Percentiles rank a stretch among this genome's conserved stretches.
phyloP scores from a whole-genome alignment of 495 filamentous ascomycete genomes.

The Thozetella sp. region DNA sequence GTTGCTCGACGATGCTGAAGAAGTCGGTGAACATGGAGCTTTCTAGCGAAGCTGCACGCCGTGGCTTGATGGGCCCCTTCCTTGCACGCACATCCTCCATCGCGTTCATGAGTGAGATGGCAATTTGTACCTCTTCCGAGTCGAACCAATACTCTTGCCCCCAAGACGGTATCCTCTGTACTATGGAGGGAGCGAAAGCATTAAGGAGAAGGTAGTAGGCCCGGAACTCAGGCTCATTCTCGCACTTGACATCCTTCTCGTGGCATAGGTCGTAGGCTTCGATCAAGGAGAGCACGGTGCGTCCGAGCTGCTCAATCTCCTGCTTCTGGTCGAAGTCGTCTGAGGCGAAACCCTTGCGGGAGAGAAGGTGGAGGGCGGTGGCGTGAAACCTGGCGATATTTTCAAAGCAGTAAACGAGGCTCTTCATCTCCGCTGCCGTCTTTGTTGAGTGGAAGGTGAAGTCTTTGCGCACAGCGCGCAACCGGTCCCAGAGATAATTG shows the following conservation, averaged over 20 bases:
- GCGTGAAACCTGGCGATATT: slow-evolving; percentile 92
- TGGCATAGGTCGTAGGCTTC: slow-evolving; percentile 83
- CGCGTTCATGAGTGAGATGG: slow-evolving; percentile 35
- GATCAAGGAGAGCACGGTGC: slow-evolving; percentile 83
- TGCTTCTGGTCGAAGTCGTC: slow-evolving; percentile 85
- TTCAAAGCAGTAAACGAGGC: slow-evolving; percentile 84
- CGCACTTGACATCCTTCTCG: slow-evolving; percentile 41
- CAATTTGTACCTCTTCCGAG: slow-evolving; percentile 52
- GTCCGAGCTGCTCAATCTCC: slow-evolving; percentile 90
- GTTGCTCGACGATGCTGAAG: slow-evolving; percentile 72
- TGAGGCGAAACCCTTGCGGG: slow-evolving; percentile 58
- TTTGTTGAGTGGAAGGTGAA: slow-evolving; percentile 84
- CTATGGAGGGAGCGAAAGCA: slow-evolving; percentile 72
- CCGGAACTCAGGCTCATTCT: slow-evolving; percentile 87
- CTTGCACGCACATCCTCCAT: slow-evolving; percentile 29
- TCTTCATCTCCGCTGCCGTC: slow-evolving; percentile 56
- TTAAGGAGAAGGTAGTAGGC: slow-evolving; percentile 89
- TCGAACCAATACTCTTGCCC: slow-evolving; percentile 73
- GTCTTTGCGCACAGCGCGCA: slow-evolving; percentile 88
- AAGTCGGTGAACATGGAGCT: slow-evolving; percentile 71
- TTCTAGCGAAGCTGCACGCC: slow-evolving; percentile 40
- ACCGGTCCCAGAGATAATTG: slow-evolving; percentile 93
- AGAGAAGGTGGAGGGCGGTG: slow-evolving; percentile 81
- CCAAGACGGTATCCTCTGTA: slow-evolving; percentile 77
- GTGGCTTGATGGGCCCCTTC: slow-evolving; percentile 38